These are phyloP conservation scores for Penicillium bialowiezense DNA, from an alignment of 495 filamentous ascomycete genomes.

Conservation along the genomic window DNA sequence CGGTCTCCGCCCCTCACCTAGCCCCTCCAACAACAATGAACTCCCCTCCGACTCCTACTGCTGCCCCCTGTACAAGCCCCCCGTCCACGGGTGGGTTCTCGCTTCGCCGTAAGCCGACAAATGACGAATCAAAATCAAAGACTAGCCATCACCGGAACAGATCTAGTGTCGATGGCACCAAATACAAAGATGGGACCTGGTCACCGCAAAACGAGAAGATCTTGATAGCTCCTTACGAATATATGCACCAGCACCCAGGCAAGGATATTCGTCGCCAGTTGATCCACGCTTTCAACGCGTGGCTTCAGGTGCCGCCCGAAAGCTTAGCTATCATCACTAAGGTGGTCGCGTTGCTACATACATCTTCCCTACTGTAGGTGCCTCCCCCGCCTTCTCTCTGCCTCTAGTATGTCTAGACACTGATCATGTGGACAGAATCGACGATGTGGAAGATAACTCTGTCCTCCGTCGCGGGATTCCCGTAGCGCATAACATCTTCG, in stretches of 20 bases:
- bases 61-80: conserved; percentile 73
- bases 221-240: conserved; percentile 82
- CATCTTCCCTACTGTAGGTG: conserved; percentile 76
- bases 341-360: conserved; percentile 92
- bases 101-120: conserved; percentile 46
- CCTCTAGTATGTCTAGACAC: not conserved
- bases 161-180: conserved; percentile 49
- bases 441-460: conserved; percentile 88
- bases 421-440: conserved; percentile 54
- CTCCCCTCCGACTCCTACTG: conserved; percentile 56
- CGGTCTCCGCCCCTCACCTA: conserved; percentile 1
- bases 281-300: conserved; percentile 87
- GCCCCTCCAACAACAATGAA: conserved; percentile 14
- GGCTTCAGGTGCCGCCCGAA: conserved; percentile 77
- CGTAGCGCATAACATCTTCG: conserved; percentile 93
- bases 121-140: conserved; percentile 36
- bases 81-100: conserved; percentile 25
- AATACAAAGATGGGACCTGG: conserved; percentile 58
- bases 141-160: conserved; percentile 35
- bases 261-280: conserved; percentile 87
- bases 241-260: conserved; percentile 79
- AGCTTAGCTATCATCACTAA: conserved; percentile 79
- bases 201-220: conserved; percentile 72
- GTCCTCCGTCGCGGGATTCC: conserved; percentile 82
- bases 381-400: not conserved